Evolutionary conservation across 495 filamentous ascomycete species (phyloP).

Genomic region (Xylaria flabelliformis): DNA sequence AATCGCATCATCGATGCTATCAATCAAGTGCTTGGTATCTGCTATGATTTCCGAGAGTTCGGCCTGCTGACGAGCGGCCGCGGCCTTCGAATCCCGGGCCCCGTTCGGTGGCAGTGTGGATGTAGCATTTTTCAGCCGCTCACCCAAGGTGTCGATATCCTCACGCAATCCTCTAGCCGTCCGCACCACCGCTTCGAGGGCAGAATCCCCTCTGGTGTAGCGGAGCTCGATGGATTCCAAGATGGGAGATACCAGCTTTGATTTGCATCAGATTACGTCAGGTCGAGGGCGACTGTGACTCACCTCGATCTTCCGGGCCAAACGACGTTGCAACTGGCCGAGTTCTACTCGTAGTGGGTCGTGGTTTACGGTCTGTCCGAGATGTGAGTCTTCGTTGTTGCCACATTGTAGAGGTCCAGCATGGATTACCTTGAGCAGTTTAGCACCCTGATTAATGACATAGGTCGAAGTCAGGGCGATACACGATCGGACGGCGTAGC

Average conservation of each 20-base stretch:
- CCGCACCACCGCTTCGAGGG: constrained; percentile 85
- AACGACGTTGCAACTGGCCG: constrained; percentile 37
- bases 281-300: constrained; percentile 27
- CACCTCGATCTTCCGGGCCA: constrained; percentile 44
- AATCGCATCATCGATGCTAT: constrained; percentile 88
- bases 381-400: constrained; percentile 13
- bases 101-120: constrained; percentile 64
- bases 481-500: constrained; percentile 90
- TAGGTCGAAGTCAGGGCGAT: constrained; percentile 86
- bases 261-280: constrained; percentile 8
- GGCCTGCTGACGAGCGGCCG: constrained; percentile 47
- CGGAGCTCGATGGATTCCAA: constrained; percentile 41
- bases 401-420: not conserved
- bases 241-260: constrained; percentile 40
- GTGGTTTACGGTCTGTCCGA: constrained; percentile 36
- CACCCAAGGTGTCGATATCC: constrained; percentile 85
- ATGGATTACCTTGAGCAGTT: constrained; percentile 72
- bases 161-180: constrained; percentile 86
- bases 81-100: constrained; percentile 51
- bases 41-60: constrained; percentile 74
- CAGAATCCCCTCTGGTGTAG: constrained; percentile 79
- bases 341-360: constrained; percentile 37
- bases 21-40: constrained; percentile 78
- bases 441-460: constrained; percentile 80
- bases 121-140: constrained; percentile 73